Evolutionary conservation across 768 basidiomycete genomes (phyloP), one percentile per base, ranked within the genome.

Genomic region (Pisolithus tinctorius): DNA sequence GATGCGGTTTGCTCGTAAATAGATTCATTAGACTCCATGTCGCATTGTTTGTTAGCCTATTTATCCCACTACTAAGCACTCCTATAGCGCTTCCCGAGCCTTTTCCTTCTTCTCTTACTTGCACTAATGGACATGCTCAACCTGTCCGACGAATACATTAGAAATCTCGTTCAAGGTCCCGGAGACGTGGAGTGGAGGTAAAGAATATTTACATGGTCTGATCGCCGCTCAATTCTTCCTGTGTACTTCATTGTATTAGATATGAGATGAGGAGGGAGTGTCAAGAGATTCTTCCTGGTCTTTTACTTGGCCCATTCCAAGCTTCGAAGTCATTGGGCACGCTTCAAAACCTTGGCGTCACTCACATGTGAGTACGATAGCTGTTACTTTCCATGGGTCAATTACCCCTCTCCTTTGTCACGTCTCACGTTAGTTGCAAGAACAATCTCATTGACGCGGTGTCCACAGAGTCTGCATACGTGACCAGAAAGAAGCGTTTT

Each of bases 201-300:
- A 55, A 78, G 20, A 34, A 27, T 34, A 17, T 47, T 44, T 29
- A 17, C 38, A 46, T 44, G 49, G 45, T 39, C 37, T 17, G 39
- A 34, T 53, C 47, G 49, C 56, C 44, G 23, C 16, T 42, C 20
- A 14, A 9, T 48, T 60, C 58, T 3, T 34, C 34, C 11, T 5
- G 48, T 50, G 20, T 31, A 57, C 20, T 20, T 20, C 54, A 49
- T 37, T 26, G 20, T 27, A 49, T 4, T 42, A 91, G 88, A 61
- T 96, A 96, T 62, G 93, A 95, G 69, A 94, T 96, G 93, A 78
- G 93, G 29, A 75, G 93, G n/a, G 87, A 94, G 61, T 92, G 90
- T 59, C 93, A 96, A 70, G 88, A 93, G 67, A 94, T 95, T 56
- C 73, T 90, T 0, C 86, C 89, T 25, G 82, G 82, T 16, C 81